A percentile compares a stretch with the other conserved stretches of the same genome.
These are phyloP conservation scores for Termitomyces sp. DNA, from an alignment of 768 basidiomycete genomes.

Conservation along the genomic window DNA sequence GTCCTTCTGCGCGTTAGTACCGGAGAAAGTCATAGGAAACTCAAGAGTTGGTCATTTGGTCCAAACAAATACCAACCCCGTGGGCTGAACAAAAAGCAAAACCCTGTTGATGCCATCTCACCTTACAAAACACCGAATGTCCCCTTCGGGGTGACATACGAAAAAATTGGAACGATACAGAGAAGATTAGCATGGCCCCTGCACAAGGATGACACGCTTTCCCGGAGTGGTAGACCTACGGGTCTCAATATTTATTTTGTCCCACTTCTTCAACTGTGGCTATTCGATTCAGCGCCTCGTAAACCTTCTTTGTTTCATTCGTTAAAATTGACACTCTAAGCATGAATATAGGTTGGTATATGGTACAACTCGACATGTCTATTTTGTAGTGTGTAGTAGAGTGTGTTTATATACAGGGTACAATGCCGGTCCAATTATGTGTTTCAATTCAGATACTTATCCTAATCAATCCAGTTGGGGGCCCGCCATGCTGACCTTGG, in stretches of 20 bases:
- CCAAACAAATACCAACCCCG: conserved; percentile 1
- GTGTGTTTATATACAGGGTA: neutral
- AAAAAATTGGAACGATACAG: conserved; percentile 99
- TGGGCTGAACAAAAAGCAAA: conserved; percentile 12
- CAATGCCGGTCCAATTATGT: conserved; percentile 7
- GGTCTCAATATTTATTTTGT: conserved; percentile 39
- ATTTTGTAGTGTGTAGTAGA: conserved; percentile 8
- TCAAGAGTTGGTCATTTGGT: neutral
- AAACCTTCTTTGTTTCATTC: too few species aligned
- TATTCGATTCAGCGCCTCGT: too few species aligned
- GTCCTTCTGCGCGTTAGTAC: too few species aligned
- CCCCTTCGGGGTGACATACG: conserved; percentile 94
- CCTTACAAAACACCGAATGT: conserved; percentile 25
- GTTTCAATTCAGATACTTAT: neutral
- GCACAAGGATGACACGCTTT: conserved; percentile 99
- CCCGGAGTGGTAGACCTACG: conserved; percentile 78
- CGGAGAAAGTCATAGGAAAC: too few species aligned
- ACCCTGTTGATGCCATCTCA: neutral
- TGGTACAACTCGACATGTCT: conserved; percentile 2
- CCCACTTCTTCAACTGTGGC: neutral
- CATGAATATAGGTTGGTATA: too few species aligned
- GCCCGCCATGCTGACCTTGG: conserved; percentile 78
- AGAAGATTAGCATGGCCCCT: conserved; percentile 99
- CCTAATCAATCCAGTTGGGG: conserved; percentile 37
- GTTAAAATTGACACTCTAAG: too few species aligned